Conservation (phyloP, 2,329 filamentous ascomycete species). For the Rhinocladiella mackenziei region DNA sequence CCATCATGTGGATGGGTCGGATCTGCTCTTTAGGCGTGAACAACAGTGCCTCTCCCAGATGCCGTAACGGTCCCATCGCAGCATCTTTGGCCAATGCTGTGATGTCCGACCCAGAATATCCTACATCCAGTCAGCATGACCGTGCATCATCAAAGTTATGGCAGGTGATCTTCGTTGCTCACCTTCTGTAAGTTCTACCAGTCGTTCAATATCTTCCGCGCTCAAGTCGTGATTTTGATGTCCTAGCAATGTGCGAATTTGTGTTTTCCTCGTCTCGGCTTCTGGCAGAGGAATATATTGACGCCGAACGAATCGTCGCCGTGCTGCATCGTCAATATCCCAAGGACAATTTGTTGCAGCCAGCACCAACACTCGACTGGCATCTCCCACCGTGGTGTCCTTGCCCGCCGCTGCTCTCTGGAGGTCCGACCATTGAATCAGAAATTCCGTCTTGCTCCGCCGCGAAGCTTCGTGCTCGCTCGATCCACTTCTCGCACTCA, state of each 20-base stretch:
- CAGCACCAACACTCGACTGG: constrained; percentile 83
- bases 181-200: constrained; percentile 86
- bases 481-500: constrained; percentile 71
- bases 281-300: constrained; percentile 97
- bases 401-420: constrained; percentile 85
- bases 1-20: constrained; percentile 72
- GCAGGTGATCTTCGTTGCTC: constrained; percentile 32
- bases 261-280: constrained; percentile 70
- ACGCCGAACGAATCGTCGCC: constrained; percentile 81
- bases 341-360: constrained; percentile 95
- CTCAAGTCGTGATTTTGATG: constrained; percentile 81
- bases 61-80: constrained; percentile 91
- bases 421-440: constrained; percentile 95
- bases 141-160: not conserved
- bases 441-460: constrained; percentile 93
- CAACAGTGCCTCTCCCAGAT: constrained; percentile 81
- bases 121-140: constrained; percentile 46
- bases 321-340: constrained; percentile 94
- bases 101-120: constrained; percentile 96
- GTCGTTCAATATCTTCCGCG: constrained; percentile 64
- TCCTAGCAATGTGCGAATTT: constrained; percentile 73
- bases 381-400: constrained; percentile 60
- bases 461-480: constrained; percentile 90
- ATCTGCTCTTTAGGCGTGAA: constrained; percentile 95
- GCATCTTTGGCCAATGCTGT: constrained; percentile 96